Base-by-base conservation (phyloP, 257 asterid species). In the Lavandula angustifolia region DNA sequence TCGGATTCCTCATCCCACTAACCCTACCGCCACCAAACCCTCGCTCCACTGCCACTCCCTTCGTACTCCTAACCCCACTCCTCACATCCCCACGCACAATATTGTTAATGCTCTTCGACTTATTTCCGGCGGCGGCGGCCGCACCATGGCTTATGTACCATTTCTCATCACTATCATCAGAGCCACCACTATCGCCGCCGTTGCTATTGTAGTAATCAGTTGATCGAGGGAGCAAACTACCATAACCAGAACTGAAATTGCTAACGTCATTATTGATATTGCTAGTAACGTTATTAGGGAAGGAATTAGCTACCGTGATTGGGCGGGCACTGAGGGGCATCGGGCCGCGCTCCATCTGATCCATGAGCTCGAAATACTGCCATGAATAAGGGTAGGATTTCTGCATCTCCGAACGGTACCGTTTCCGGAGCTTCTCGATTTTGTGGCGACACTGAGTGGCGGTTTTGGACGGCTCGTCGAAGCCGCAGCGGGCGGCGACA, bases 391-490 rank as follows among this genome's bases (percentile, higher is more conserved):
- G 87, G 71, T 74, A 73, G 1, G 95, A 84, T 58, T 88, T 92
- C 22, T 64, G 72, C 46, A 78, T 69, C 70, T 89, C 98, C 44
- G 95, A 79, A 9, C 95, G 88, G 75, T 92, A 92, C 6, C 96
- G 78, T 64, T 89, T 92, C 11, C 98, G 79, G 22, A 92, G 96
- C 67, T 92, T 92, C 75, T 92, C 96, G 53, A 92, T 87, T 73
- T 92, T 92, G 80, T 92, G 98, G 73, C 98, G 95, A 79, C 98
- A 92, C 72, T 92, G 98, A 7, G 91, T 89, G 71, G 98, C 57
- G 69, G 98, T 79, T 60, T 89, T 85, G 1, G 95, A 81, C 5
- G 92, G 92, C 31, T 78, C 86, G 47, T 82, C 86, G 75, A 73
- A 80, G 58, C 91, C 95, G 75, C 98, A 88, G 40, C 87, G 85